These are phyloP conservation scores for Pilasporangium apinafurcum DNA, from an alignment of 352 stramenopile genomes.

Conservation along the genomic window DNA sequence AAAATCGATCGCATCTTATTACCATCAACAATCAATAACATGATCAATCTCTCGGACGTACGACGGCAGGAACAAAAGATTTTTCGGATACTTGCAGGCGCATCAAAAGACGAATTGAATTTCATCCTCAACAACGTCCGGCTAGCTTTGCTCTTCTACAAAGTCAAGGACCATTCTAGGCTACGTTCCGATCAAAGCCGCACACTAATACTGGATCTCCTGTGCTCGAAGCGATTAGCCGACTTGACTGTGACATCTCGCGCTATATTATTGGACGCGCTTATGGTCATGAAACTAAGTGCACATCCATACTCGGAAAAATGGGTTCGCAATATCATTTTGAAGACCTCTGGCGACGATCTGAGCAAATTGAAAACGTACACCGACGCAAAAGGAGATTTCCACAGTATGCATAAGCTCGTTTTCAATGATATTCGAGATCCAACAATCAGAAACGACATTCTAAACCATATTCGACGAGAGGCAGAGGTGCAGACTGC, in stretches of 20 bases:
- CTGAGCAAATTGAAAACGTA: slow-evolving; percentile 95
- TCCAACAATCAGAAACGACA: slow-evolving; percentile 83
- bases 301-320: slow-evolving; percentile 92
- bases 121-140: slow-evolving; percentile 94
- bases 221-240: slow-evolving; percentile 90
- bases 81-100: slow-evolving; percentile 93
- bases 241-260: slow-evolving; percentile 91
- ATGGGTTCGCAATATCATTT: slow-evolving; percentile 96
- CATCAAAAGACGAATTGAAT: slow-evolving; percentile 95
- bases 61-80: slow-evolving; percentile 92
- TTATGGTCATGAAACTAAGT: slow-evolving; percentile 97
- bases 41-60: slow-evolving; percentile 77
- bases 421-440: slow-evolving; percentile 96
- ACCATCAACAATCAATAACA: slow-evolving; percentile 86
- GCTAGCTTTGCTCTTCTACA: slow-evolving; percentile 96
- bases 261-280: slow-evolving; percentile 91
- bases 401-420: slow-evolving; percentile 97
- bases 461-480: slow-evolving; percentile 94
- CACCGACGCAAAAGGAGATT: slow-evolving; percentile 95
- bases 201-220: slow-evolving; percentile 92
- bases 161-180: slow-evolving; percentile 93
- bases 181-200: slow-evolving; percentile 75
- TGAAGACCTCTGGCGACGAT: slow-evolving; percentile 94
- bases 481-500: slow-evolving; percentile 92
- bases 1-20: slow-evolving; percentile 81